Conservation (phyloP, 202 grass and related monocot species). For the Panicum virgatum region DNA sequence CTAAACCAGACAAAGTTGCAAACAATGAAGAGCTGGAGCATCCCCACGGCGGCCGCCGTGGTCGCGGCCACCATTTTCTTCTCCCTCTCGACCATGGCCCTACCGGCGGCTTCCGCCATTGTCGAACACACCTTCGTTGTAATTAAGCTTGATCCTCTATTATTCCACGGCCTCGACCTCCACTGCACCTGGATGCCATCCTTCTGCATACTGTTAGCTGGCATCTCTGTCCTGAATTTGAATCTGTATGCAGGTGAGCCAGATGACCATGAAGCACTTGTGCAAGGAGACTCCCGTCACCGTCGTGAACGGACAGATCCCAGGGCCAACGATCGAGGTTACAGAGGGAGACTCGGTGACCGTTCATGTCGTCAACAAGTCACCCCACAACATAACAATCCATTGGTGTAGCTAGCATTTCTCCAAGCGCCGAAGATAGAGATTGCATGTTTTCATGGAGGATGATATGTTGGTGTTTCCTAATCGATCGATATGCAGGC, state of each 20-base stretch:
- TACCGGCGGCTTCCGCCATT: not conserved
- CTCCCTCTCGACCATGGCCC: not conserved
- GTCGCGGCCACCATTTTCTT: not conserved
- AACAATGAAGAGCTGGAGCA: not conserved
- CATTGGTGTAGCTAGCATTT: constrained; percentile 39
- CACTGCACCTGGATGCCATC: not conserved
- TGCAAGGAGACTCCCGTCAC: constrained; percentile 38
- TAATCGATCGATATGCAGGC: not conserved
- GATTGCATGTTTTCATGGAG: no score
- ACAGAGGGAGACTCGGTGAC: constrained; percentile 49
- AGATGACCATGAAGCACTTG: constrained; percentile 26
- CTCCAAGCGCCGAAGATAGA: not conserved
- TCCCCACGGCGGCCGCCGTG: not conserved
- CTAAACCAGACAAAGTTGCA: not conserved
- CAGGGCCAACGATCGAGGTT: constrained; percentile 49
- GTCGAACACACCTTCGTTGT: constrained; percentile 1
- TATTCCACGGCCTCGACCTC: not conserved
- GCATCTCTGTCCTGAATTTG: not conserved
- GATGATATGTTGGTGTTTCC: not conserved
- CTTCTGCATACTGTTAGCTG: no score
- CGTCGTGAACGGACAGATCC: constrained; percentile 50
- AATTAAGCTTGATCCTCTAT: not conserved
- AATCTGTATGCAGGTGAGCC: constrained; percentile 34
- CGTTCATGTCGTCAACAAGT: constrained; percentile 49
- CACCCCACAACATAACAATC: constrained; percentile 47